These are phyloP conservation scores for Lactifluus subvellereus DNA, from an alignment of 768 basidiomycete genomes.

Conservation along the genomic window DNA sequence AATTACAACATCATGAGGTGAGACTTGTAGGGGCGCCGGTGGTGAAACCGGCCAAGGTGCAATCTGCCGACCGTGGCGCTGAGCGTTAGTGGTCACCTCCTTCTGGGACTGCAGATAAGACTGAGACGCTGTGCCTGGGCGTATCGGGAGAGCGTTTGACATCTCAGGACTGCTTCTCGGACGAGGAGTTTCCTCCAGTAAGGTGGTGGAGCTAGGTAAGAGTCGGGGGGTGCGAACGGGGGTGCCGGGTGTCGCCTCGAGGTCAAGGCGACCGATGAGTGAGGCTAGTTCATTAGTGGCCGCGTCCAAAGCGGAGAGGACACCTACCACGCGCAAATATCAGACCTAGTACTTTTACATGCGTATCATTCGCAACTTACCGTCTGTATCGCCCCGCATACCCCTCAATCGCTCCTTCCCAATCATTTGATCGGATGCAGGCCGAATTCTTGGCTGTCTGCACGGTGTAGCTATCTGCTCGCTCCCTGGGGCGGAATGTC, in stretches of 20 bases:
- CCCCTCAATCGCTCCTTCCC: conserved; percentile 44
- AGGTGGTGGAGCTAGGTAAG: conserved; percentile 26
- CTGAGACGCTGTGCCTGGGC: conserved; percentile 38
- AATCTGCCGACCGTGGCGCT: conserved; percentile 47
- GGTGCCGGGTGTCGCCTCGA: conserved; percentile 68
- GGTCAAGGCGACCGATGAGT: conserved; percentile 73
- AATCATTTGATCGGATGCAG: conserved; percentile 59
- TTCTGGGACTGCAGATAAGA: conserved; percentile 41
- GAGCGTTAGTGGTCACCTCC: conserved; percentile 12
- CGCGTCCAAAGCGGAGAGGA: conserved; percentile 65
- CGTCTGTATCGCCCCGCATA: conserved; percentile 47
- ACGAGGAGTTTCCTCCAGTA: conserved; percentile 20
- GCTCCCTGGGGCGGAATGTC: conserved; percentile 34
- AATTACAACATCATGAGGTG: neutral
- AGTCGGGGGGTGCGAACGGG: conserved; percentile 33
- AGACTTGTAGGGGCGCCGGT: conserved; percentile 33
- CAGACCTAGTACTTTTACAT: neutral
- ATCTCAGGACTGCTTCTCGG: conserved; percentile 33
- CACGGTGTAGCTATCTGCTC: conserved; percentile 30
- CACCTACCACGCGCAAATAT: conserved; percentile 35
- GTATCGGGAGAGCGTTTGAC: conserved; percentile 30
- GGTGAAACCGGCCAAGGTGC: conserved; percentile 54
- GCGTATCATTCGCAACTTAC: conserved; percentile 31
- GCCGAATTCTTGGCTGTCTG: conserved; percentile 45
- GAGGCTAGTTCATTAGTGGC: conserved; percentile 76